phyloP scores from a whole-genome alignment of 148 eudicot genomes.

The Nepenthes mirabilis region DNA sequence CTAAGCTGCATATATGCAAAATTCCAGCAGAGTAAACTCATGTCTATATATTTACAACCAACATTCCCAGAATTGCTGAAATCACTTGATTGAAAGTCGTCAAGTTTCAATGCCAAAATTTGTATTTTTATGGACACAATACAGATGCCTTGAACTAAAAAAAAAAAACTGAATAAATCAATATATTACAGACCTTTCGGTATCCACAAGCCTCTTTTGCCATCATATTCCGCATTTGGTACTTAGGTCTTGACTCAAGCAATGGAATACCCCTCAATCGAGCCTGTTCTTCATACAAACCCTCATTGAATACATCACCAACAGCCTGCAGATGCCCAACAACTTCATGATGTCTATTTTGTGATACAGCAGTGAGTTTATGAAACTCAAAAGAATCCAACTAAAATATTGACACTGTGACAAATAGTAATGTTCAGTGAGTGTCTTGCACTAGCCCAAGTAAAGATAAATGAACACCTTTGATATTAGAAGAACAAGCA shows the following conservation, averaged over 20 bases:
- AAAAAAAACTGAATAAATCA: not conserved
- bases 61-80: too few relatives aligned
- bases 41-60: too few relatives aligned
- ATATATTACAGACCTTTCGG: conserved; percentile 42
- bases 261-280: conserved; percentile 72
- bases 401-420: not conserved
- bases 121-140: not conserved
- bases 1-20: too few relatives aligned
- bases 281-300: conserved; percentile 95
- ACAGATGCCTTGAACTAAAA: not conserved
- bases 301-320: conserved; percentile 98
- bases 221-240: conserved; percentile 73
- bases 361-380: not conserved
- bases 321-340: conserved; percentile 52
- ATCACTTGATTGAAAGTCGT: too few relatives aligned
- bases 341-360: not conserved
- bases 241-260: conserved; percentile 85
- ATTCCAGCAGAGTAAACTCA: too few relatives aligned
- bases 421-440: not conserved
- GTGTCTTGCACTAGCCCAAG: not conserved
- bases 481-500: conserved; percentile 97
- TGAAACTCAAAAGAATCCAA: not conserved
- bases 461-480: conserved; percentile 36
- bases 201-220: conserved; percentile 77
- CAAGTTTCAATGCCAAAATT: too few relatives aligned